Evolutionary conservation across 2,329 filamentous ascomycete genomes (phyloP).

Genomic region (Lasiodiplodia citricola): DNA sequence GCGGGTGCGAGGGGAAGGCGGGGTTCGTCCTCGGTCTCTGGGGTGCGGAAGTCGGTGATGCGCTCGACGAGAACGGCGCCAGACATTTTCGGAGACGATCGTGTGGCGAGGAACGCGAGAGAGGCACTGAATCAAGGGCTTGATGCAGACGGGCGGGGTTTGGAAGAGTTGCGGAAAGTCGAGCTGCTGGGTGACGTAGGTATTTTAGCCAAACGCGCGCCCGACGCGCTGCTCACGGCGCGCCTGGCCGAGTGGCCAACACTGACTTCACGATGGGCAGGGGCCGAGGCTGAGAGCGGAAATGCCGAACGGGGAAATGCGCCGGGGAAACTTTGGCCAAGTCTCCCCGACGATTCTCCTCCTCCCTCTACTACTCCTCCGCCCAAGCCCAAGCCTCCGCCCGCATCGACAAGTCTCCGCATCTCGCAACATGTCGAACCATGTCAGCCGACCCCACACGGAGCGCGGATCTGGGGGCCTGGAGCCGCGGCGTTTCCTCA

Average conservation of each 20-base stretch:
- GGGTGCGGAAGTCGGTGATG: neutral
- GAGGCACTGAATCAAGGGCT: neutral
- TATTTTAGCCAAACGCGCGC: constrained; percentile 15
- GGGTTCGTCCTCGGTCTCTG: constrained; percentile 5
- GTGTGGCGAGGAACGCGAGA: neutral
- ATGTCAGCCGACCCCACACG: constrained; percentile 3
- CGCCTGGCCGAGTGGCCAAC: constrained; percentile 3
- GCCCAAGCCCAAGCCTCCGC: neutral
- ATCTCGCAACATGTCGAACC: neutral
- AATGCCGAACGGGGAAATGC: constrained; percentile 16
- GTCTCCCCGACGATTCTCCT: constrained; percentile 4
- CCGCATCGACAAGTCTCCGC: neutral
- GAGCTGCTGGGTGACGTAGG: constrained; percentile 6
- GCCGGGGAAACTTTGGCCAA: constrained; percentile 4
- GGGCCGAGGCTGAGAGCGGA: constrained; percentile 11
- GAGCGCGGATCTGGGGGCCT: neutral
- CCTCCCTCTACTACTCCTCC: neutral
- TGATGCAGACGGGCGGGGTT: neutral
- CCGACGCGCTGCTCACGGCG: constrained; percentile 10
- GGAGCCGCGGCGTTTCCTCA: neutral
- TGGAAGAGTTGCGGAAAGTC: neutral
- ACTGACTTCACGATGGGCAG: constrained; percentile 8
- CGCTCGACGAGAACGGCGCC: constrained; percentile 11
- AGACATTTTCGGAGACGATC: constrained; percentile 4
- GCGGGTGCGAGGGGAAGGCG: neutral